phyloP scores from a whole-genome alignment of 805 yeast species.

The Sungouiozyma intestinalis region DNA sequence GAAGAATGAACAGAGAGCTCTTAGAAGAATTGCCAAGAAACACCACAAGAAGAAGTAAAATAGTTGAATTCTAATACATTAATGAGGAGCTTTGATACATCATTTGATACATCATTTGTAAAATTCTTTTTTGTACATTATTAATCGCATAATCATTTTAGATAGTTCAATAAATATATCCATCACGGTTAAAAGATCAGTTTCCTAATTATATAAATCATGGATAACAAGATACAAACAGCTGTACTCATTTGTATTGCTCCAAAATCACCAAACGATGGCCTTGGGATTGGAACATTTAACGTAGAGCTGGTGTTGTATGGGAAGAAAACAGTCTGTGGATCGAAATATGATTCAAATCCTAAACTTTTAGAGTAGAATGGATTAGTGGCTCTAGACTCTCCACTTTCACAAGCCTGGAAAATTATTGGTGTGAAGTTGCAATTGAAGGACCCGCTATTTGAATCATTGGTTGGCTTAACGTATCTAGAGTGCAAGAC shows the following conservation, averaged over 20 bases:
- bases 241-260: constrained; percentile 31
- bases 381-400: constrained; percentile 22
- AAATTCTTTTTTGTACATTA: too few relatives aligned
- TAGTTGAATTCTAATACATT: too few relatives aligned
- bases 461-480: constrained; percentile 26
- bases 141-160: not conserved
- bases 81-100: too few relatives aligned
- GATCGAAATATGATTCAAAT: constrained; percentile 37
- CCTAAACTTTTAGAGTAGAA: constrained; percentile 34
- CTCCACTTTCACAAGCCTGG: constrained; percentile 38
- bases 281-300: constrained; percentile 34
- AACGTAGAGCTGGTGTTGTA: constrained; percentile 14
- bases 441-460: constrained; percentile 9
- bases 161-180: not conserved
- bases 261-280: constrained; percentile 24
- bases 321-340: constrained; percentile 35
- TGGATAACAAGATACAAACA: constrained; percentile 27
- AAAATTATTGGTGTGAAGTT: constrained; percentile 35
- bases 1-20: constrained; percentile 95
- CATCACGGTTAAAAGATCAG: constrained; percentile 3
- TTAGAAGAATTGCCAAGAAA: constrained; percentile 82
- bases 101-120: not conserved
- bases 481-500: constrained; percentile 45
- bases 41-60: constrained; percentile 44
- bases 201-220: constrained; percentile 26